Evolutionary conservation across 805 yeast species (phyloP).

Genomic region (Candida rishiriensis): DNA sequence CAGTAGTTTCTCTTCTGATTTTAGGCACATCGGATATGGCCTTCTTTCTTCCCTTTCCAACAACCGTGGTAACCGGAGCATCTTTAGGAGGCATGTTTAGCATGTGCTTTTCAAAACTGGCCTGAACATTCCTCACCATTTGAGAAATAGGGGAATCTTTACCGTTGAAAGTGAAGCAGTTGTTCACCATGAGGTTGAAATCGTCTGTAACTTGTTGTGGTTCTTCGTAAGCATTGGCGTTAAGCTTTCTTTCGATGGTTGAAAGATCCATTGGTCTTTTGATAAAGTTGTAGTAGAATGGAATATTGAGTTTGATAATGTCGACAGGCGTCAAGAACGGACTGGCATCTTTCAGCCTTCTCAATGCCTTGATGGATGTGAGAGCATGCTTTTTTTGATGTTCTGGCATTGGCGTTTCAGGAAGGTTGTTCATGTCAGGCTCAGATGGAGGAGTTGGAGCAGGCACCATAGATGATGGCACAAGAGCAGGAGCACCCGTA

Average conservation of each 20-base stretch:
- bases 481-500: conserved; percentile 19
- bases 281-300: conserved; percentile 81
- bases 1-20: conserved; percentile 70
- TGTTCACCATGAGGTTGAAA: conserved; percentile 77
- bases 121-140: conserved; percentile 89
- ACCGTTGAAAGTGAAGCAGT: conserved; percentile 85
- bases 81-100: conserved; percentile 79
- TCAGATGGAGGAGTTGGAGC: conserved; percentile 75
- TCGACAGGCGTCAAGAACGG: conserved; percentile 93
- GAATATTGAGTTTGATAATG: conserved; percentile 80
- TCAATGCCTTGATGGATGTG: conserved; percentile 79
- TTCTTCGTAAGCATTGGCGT: conserved; percentile 62
- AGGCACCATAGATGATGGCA: conserved; percentile 39
- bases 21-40: conserved; percentile 49
- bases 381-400: conserved; percentile 82
- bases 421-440: conserved; percentile 68
- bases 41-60: conserved; percentile 27
- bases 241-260: conserved; percentile 80
- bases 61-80: conserved; percentile 24
- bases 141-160: conserved; percentile 75
- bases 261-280: conserved; percentile 89
- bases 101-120: conserved; percentile 90
- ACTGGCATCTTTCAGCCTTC: conserved; percentile 84
- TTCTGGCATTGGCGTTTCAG: conserved; percentile 62
- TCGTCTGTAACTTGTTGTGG: conserved; percentile 70